phyloP scores from a whole-genome alignment of 2,329 filamentous ascomycete genomes.

The Simplicillium sp. region DNA sequence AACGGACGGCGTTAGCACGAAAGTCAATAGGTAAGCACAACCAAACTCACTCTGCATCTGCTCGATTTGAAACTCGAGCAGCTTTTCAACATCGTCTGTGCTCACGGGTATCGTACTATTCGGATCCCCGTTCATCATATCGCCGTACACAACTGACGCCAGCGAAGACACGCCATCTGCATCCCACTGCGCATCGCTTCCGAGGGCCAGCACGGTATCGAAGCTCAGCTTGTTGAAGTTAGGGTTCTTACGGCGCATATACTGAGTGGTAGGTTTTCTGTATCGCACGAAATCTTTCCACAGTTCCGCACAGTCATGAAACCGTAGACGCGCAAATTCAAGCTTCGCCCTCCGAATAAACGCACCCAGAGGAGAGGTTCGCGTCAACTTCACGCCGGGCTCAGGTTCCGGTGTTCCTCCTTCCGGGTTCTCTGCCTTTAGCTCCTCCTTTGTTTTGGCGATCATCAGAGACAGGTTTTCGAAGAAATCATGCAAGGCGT shows the following conservation, averaged over 20 bases:
- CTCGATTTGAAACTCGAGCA: conserved; percentile 82
- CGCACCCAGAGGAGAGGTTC: conserved; percentile 69
- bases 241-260: conserved; percentile 54
- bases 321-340: conserved; percentile 73
- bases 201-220: conserved; percentile 43
- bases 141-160: conserved; percentile 40
- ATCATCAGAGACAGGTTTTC: conserved; percentile 47
- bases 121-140: conserved; percentile 36
- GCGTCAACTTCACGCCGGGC: conserved; percentile 52
- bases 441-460: conserved; percentile 51
- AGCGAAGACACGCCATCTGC: conserved; percentile 32
- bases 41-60: conserved; percentile 66
- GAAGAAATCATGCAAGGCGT: conserved; percentile 74
- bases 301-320: conserved; percentile 66
- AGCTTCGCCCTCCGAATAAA: conserved; percentile 70
- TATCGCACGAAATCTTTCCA: conserved; percentile 81
- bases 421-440: conserved; percentile 40
- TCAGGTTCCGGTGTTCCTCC: conserved; percentile 21
- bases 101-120: conserved; percentile 45
- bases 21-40: background rate
- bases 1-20: conserved; percentile 8
- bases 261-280: conserved; percentile 61
- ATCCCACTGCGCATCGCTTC: conserved; percentile 40
- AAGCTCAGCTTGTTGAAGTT: conserved; percentile 47
- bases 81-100: conserved; percentile 67